Evolutionary conservation across 345 rosid genomes (phyloP), one percentile per base, ranked within the genome.

Genomic region (Rhodamnia argentea): DNA sequence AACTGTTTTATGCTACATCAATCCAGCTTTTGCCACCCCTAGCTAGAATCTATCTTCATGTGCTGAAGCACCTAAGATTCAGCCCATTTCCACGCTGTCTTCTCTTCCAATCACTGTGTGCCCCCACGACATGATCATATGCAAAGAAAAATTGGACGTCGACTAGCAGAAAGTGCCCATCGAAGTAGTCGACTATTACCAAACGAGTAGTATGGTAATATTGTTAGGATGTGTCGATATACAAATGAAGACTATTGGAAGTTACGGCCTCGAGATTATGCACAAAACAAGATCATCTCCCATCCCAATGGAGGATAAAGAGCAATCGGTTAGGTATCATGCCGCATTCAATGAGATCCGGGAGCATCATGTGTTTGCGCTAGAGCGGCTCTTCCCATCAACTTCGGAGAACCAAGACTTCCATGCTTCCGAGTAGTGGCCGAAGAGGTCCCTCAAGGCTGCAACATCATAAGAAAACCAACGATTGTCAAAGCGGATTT

Each of bases 381-480:
- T 18, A 7, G 78, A 18, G 78, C 40, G 27, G 37, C 82, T 78
- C 83, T 78, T 40, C 92, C 87, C 94, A 22, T 92, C 94, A 56
- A 95, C 94, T 92, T 95, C 95, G 14, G 93, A 89, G 91, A 90
- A 95, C 98, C 98, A 97, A 87, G 95, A 91, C 84, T 92, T 90
- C 98, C 98, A 97, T 52, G 98, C 99, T 83, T 96, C 98, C 94
- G 91, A 90, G 90, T 95, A 97, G 92, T 97, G 98, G 50, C 91
- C 87, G 88, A 97, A 97, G 27, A 97, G 96, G 37, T 96, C 99
- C 89, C 87, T 91, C 88, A 95, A 86, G 83, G 95, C 99, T 95
- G 95, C 87, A 91, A 91, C 83, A 86, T 70, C 78, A 70, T 18
- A 16, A 44, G 78, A 82, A 56, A 85, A 55, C 85, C 42, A 86